Evolutionary conservation across 495 filamentous ascomycete genomes (phyloP).

Genomic region (Neurospora tetraspora): DNA sequence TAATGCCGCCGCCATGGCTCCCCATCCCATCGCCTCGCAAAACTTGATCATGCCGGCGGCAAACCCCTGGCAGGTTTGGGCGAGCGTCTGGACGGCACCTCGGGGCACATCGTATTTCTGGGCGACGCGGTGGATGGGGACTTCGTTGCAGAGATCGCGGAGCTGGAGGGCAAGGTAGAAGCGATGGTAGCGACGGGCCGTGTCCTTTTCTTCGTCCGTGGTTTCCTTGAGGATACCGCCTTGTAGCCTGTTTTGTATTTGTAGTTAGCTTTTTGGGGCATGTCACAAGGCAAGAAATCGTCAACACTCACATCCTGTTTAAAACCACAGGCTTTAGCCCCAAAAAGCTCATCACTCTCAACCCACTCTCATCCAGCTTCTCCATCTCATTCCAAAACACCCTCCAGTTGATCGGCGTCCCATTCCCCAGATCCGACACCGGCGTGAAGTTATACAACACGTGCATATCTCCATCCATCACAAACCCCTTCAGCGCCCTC

Average conservation of each 20-base stretch:
- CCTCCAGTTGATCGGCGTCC: slow-evolving; percentile 55
- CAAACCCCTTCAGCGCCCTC: slow-evolving; percentile 61
- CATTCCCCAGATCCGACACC: slow-evolving; percentile 39
- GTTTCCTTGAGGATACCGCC: slow-evolving; percentile 58
- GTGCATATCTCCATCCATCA: slow-evolving; percentile 81
- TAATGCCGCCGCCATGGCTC: slow-evolving; percentile 60
- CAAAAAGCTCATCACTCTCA: slow-evolving; percentile 58
- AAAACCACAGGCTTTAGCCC: slow-evolving; percentile 60
- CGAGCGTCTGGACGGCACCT: slow-evolving; percentile 61
- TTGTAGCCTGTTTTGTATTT: slow-evolving; percentile 45
- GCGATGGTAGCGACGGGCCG: slow-evolving; percentile 57
- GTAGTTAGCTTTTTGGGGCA: slow-evolving; percentile 16
- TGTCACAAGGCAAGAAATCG: not conserved
- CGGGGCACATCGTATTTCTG: slow-evolving; percentile 59
- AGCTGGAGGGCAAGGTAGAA: slow-evolving; percentile 76
- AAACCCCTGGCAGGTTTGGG: slow-evolving; percentile 70
- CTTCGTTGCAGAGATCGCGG: slow-evolving; percentile 71
- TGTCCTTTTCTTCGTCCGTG: slow-evolving; percentile 48
- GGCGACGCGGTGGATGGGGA: slow-evolving; percentile 60
- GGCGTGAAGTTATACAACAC: slow-evolving; percentile 76
- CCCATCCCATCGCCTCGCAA: slow-evolving; percentile 66
- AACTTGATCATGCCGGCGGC: slow-evolving; percentile 69
- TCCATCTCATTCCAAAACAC: slow-evolving; percentile 65
- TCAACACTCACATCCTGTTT: slow-evolving; percentile 52
- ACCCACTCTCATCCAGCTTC: slow-evolving; percentile 55